phyloP scores from a whole-genome alignment of 192 early-diverging fungal genomes.

The Coemansia sp. region DNA sequence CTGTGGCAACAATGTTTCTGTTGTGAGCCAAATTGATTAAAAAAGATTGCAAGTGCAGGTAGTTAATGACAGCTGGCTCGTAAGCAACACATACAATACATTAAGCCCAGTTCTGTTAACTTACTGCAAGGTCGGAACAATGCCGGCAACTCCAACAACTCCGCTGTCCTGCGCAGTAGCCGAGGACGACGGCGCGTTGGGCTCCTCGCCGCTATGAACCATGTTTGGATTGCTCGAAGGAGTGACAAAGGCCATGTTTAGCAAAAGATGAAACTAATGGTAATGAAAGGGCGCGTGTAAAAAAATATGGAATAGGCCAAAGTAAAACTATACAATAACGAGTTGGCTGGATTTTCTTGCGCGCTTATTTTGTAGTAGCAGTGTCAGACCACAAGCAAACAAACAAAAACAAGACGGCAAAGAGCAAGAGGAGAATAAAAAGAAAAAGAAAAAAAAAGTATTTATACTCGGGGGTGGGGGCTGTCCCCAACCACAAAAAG shows the following conservation, averaged over 20 bases:
- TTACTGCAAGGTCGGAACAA: conserved; percentile 52
- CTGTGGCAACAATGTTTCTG: conserved; percentile 98
- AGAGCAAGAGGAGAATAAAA: conserved; percentile 10
- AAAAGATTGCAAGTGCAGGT: not conserved
- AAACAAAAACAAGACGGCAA: conserved; percentile 10
- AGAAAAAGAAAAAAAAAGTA: conserved; percentile 14
- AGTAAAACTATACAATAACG: not conserved
- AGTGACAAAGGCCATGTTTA: conserved; percentile 48
- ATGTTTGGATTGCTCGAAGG: conserved; percentile 32
- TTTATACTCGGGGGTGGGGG: not conserved
- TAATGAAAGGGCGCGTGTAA: not conserved
- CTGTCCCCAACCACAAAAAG: not conserved
- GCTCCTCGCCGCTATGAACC: conserved; percentile 9
- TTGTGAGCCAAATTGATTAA: not conserved
- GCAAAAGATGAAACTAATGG: not conserved
- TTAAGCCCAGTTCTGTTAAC: conserved; percentile 2
- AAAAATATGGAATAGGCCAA: not conserved
- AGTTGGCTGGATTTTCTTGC: not conserved
- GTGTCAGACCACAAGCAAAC: not conserved
- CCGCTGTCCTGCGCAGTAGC: conserved; percentile 11
- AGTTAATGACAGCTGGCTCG: not conserved
- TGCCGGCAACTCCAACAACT: conserved; percentile 42
- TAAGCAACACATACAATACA: conserved; percentile 1
- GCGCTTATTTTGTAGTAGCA: conserved; percentile 10
- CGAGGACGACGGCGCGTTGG: conserved; percentile 3